These are phyloP conservation scores for Sisymbrium irio DNA, from an alignment of 345 rosid species.

Conservation along the genomic window DNA sequence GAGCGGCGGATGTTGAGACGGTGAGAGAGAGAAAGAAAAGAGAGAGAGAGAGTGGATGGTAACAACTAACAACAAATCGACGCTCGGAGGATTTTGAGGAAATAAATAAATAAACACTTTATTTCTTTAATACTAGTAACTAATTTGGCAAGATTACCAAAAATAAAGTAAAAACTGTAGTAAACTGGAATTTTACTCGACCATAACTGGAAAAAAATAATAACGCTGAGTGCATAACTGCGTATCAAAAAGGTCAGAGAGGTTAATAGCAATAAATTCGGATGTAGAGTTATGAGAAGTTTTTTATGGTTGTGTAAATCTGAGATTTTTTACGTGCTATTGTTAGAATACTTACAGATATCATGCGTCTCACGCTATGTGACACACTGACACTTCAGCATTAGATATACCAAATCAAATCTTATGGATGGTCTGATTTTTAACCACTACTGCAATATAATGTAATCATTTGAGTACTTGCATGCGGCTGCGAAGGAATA, in stretches of 20 bases:
- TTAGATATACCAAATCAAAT: background rate
- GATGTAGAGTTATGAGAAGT: too few relatives aligned
- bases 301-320: too few relatives aligned
- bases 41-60: background rate
- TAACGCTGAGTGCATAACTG: too few relatives aligned
- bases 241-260: too few relatives aligned
- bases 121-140: background rate
- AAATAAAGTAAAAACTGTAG: background rate
- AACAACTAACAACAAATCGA: background rate
- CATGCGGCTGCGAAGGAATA: background rate
- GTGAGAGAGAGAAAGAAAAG: background rate
- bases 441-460: background rate
- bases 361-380: background rate
- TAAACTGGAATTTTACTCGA: too few relatives aligned
- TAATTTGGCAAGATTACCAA: background rate
- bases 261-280: too few relatives aligned
- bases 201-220: too few relatives aligned
- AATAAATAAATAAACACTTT: too few relatives aligned
- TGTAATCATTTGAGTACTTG: background rate
- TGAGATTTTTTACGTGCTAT: too few relatives aligned
- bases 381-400: background rate
- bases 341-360: background rate
- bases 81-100: background rate
- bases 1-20: conserved; percentile 18
- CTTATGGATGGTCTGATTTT: background rate